Percentiles rank a stretch among this genome's conserved stretches.
Evolutionary conservation across 345 rosid species (phyloP).

Genomic region (Rhizophora mangle): DNA sequence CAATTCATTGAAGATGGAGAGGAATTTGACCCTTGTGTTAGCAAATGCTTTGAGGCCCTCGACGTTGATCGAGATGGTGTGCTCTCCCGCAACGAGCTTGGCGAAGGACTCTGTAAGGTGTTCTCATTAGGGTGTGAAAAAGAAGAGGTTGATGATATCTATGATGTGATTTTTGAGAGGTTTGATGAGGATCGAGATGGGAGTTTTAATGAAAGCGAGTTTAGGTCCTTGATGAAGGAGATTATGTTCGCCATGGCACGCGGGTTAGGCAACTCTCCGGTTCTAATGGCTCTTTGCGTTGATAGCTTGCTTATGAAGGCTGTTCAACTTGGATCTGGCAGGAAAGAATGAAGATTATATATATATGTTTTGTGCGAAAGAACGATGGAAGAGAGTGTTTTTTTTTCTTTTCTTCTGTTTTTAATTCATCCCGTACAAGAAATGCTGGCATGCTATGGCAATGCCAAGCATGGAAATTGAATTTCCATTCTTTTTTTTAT

Average conservation of each 20-base stretch:
- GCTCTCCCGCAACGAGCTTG: slow-evolving; percentile 32
- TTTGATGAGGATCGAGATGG: slow-evolving; percentile 39
- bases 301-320: slow-evolving; percentile 54
- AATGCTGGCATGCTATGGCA: too few species aligned
- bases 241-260: slow-evolving; percentile 51
- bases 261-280: slow-evolving; percentile 44
- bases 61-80: slow-evolving; percentile 43
- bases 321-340: slow-evolving; percentile 37
- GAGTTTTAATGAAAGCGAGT: slow-evolving; percentile 20
- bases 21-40: slow-evolving; percentile 30
- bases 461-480: too few species aligned
- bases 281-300: slow-evolving; percentile 37
- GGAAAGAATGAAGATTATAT: too few species aligned
- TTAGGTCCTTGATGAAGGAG: slow-evolving; percentile 39
- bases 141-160: slow-evolving; percentile 14
- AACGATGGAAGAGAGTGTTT: too few species aligned
- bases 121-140: slow-evolving; percentile 32
- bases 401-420: too few species aligned
- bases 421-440: too few species aligned
- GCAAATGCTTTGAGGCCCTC: slow-evolving; percentile 32
- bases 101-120: slow-evolving; percentile 28
- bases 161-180: slow-evolving; percentile 35
- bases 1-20: slow-evolving; percentile 34
- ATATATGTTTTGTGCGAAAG: too few species aligned
- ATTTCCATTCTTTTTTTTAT: too few species aligned